phyloP scores from a whole-genome alignment of 768 basidiomycete species.

The Boletus edulis region DNA sequence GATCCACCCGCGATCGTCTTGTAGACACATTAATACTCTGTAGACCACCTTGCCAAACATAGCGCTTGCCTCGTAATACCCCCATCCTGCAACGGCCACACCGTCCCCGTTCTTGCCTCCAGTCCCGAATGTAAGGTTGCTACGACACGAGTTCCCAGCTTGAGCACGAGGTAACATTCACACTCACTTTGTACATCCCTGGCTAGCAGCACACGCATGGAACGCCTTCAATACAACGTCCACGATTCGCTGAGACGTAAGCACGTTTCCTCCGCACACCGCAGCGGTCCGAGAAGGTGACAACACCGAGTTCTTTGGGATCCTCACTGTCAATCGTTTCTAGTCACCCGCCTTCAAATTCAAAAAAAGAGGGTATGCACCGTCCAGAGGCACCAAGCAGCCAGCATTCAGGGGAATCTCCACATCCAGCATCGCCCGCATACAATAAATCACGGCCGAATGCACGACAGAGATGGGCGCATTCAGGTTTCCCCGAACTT shows the following conservation, averaged over 20 bases:
- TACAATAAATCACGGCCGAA: conserved; percentile 86
- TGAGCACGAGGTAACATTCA: not conserved
- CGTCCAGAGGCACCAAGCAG: conserved; percentile 81
- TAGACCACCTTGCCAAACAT: not conserved
- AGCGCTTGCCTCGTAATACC: conserved; percentile 72
- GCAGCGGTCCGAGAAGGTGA: conserved; percentile 84
- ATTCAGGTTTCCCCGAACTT: conserved; percentile 84
- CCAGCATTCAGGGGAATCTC: conserved; percentile 95
- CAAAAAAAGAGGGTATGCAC: conserved; percentile 38
- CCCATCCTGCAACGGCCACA: conserved; percentile 76
- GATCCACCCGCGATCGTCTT: conserved; percentile 91
- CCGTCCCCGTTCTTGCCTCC: conserved; percentile 87
- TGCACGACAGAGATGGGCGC: conserved; percentile 83
- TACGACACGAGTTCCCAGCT: conserved; percentile 25
- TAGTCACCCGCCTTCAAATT: not conserved
- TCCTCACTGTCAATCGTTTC: conserved; percentile 51
- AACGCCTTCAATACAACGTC: conserved; percentile 94
- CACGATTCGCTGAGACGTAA: conserved; percentile 90
- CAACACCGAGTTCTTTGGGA: conserved; percentile 77
- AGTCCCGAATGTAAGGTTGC: conserved; percentile 86
- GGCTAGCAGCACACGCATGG: conserved; percentile 86
- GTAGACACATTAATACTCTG: too few species aligned
- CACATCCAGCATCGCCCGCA: conserved; percentile 79
- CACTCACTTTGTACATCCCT: conserved; percentile 88
- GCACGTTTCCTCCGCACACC: conserved; percentile 90